Evolutionary conservation across 148 eudicot species (phyloP), one percentile per base, ranked within the genome.

Genomic region (Mesembryanthemum crystallinum): DNA sequence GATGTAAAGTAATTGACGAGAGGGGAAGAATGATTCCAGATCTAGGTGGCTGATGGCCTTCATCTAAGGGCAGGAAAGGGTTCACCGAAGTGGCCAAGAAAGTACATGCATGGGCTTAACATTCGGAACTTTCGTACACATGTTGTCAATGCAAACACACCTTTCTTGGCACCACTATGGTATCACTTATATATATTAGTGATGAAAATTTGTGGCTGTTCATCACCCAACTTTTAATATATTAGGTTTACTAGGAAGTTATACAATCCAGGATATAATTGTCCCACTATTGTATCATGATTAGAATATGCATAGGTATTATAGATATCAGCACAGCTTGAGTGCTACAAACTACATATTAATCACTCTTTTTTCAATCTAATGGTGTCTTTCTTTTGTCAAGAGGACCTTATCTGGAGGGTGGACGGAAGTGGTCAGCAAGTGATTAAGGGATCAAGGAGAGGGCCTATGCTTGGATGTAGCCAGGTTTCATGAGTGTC

Each of bases 11-110:
- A 42, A 89, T 91, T 65, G 99, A 96, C 79, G 88, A 91, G 71
- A 92, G 99, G 99, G 99, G 99, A 67, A 87, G 99, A 75, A 82
- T 96, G 95, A 59, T 91, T 74, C 99, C 98, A 24, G 99, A 92
- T 72, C 97, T 69, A 79, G 99, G 79, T n/a, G n/a, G n/a, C n/a
- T n/a, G n/a, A n/a, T 96, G 99, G 99, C 98, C 99, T 79, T 96
- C 98, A 1, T 86, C 99, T n/a, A 76, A 64, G 78, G 88, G 83
- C 35, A 95, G 99, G n/a, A 88, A 82, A 80, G 99, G 99, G 42
- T 92, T 96, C 74, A 29, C 80, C 17, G 87, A 86, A 77, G 91
- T 92, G 51, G 97, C 99, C 37, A 71, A 80, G 62, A 88, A 85
- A 80, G 95, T 96, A 67, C 99, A 96, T 87, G 70, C 58, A 84